Base-by-base conservation (phyloP, 2,329 filamentous ascomycete species). In the Fusarium sambucinum region DNA sequence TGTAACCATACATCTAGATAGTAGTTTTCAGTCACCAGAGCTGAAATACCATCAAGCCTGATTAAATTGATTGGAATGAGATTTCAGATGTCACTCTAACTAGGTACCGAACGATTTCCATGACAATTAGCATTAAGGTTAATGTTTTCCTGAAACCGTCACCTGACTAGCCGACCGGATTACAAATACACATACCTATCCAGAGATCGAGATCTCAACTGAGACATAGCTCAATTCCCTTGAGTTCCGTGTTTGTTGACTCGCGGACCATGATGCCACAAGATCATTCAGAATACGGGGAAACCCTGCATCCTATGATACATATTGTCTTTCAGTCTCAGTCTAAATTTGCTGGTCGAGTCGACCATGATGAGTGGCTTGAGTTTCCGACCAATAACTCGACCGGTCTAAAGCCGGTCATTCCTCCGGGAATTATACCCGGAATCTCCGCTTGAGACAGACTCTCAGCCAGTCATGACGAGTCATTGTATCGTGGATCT, bases 401-500 rank as follows among this genome's bases (percentile, higher is more conserved):
- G 16, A 1, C 45, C 32, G 45, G 1, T 8, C 14, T 37, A 47
- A 37, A 32, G n/a, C 59, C 59, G 40, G 25, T 0, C 37, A 11
- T 21, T n/a, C 30, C 23, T 38, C 7, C 19, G 17, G 17, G 5
- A 35, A 12, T 16, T 7, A 13, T 23, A 23, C 32, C 11, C 40
- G 8, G 14, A 6, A 16, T 40, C 27, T 35, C 56, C 57, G 35
- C 35, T 30, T 13, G 3, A 1, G 9, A 45, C n/a, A 19, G 12
- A 14, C 1, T 5, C 3, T 0, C 12, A 17, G 13, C 35, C 52
- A 64, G 57, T 47, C 33, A 63, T 11, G n/a, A 13, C 32, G 38
- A 33, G 30, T n/a, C 27, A n/a, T 17, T 21, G 9, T 44, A 48
- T 52, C 46, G n/a, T 3, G 2, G 0, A 13, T 3, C 66, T 73